Evolutionary conservation across 2,329 filamentous ascomycete genomes (phyloP).

Genomic region (Metarhizium rileyi): DNA sequence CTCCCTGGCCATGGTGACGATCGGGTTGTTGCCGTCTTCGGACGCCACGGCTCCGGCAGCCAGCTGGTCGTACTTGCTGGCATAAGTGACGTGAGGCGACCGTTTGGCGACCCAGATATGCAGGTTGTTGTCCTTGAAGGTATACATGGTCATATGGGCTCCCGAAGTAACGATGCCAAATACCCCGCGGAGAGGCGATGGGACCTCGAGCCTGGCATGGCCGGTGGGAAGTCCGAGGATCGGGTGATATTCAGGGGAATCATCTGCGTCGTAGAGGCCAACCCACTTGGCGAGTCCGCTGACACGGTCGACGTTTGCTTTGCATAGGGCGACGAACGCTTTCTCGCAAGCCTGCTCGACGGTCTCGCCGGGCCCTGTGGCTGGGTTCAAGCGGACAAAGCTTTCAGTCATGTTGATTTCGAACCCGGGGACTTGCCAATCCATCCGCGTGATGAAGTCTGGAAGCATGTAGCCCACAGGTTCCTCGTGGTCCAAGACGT

Average conservation of each 20-base stretch:
- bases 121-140: slow-evolving; percentile 13
- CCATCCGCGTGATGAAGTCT: slow-evolving; percentile 11
- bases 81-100: slow-evolving; percentile 20
- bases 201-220: slow-evolving; percentile 17
- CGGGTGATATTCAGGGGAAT: slow-evolving; percentile 15
- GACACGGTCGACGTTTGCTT: slow-evolving; percentile 16
- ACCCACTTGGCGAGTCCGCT: slow-evolving; percentile 19
- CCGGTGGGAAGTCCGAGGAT: slow-evolving; percentile 16
- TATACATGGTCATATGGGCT: slow-evolving; percentile 28
- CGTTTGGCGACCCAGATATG: slow-evolving; percentile 26
- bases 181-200: slow-evolving; percentile 23
- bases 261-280: slow-evolving; percentile 1
- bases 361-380: background rate
- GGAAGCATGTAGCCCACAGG: slow-evolving; percentile 18
- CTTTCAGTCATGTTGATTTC: slow-evolving; percentile 6
- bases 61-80: slow-evolving; percentile 27
- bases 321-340: slow-evolving; percentile 14
- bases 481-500: slow-evolving; percentile 11
- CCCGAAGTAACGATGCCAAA: slow-evolving; percentile 27
- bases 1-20: slow-evolving; percentile 21
- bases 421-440: slow-evolving; percentile 14
- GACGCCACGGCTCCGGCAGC: slow-evolving; percentile 26
- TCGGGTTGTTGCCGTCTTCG: slow-evolving; percentile 17
- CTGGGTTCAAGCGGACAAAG: slow-evolving; percentile 14
- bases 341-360: slow-evolving; percentile 1